Evolutionary conservation across 225 moss, liverwort and hornwort genomes (phyloP).

Genomic region (Sphagnum contortum): DNA sequence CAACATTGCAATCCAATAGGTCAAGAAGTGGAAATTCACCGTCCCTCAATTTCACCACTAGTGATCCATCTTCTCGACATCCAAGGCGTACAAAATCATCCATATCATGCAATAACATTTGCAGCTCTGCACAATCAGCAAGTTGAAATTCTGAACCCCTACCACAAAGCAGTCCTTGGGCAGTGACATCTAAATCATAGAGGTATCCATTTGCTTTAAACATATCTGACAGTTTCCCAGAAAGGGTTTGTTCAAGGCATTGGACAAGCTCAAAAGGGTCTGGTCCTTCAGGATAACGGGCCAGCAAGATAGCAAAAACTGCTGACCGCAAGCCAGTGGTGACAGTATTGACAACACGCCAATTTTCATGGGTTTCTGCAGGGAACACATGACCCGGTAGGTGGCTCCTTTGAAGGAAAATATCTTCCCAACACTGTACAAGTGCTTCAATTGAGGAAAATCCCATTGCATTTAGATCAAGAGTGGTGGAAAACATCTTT

Average conservation of each 20-base stretch:
- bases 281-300: conserved; percentile 58
- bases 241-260: conserved; percentile 47
- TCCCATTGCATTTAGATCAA: conserved; percentile 46
- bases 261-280: conserved; percentile 57
- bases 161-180: conserved; percentile 11
- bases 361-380: conserved; percentile 52
- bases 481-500: conserved; percentile 31
- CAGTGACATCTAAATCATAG: conserved; percentile 25
- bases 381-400: conserved; percentile 58
- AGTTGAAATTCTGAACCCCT: conserved; percentile 48
- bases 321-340: conserved; percentile 60
- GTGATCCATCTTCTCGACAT: conserved; percentile 58
- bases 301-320: conserved; percentile 53
- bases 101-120: conserved; percentile 70
- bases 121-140: conserved; percentile 53
- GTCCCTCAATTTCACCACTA: conserved; percentile 53
- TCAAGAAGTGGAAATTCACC: conserved; percentile 72
- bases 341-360: conserved; percentile 60
- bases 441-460: conserved; percentile 48
- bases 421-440: conserved; percentile 46
- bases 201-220: conserved; percentile 60
- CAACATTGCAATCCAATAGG: conserved; percentile 60
- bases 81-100: conserved; percentile 79
- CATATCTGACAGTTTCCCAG: conserved; percentile 60
- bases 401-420: conserved; percentile 29